Base-by-base conservation (phyloP, 495 filamentous ascomycete species). In the Darksidea phi region DNA sequence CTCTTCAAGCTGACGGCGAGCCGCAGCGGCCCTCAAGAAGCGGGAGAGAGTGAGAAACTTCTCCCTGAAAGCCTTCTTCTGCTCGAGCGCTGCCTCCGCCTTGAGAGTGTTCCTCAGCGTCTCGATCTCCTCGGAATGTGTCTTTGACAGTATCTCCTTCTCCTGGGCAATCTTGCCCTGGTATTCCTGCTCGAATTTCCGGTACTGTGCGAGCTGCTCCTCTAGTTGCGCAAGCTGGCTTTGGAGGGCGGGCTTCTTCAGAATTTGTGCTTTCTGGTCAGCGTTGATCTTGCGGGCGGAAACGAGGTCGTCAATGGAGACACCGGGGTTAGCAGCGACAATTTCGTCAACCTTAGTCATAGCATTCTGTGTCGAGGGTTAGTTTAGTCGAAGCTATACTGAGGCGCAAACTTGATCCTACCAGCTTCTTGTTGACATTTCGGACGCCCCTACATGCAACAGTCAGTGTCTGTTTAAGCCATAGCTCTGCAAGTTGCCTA, bases 171-270 rank as follows among this genome's bases (percentile, higher is more conserved):
- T 61, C 48, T 82, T 86, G 25, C 83, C 74, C 71, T 89, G 86
- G 73, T 90, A 91, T 52, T 91, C 86, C 43, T 84, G 78, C 56
- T 91, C 87, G 61, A 96, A 80, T 72, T 91, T 87, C 76, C 88
- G 90, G 79, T 89, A 91, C 69, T 88, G 84, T 13, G 82, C 76
- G 43, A 97, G 79, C 74, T 97, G 89, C 64, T 95, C 90, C 71
- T 94, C 88, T 26, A 89, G 75, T 74, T 94, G 87, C 24, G 80
- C 73, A 48, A 91, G 77, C 63, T 87, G 81, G 25, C 84, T 82
- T 69, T 90, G 88, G 13, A 97, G 84, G 15, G 80, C 73, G n/a
- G 94, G 93, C 71, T 96, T 97, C 82, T 95, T 95, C 61, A 87
- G 75, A 23, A 85, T 84, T 75, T 96, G 88, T 7, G 88, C 85